A percentile compares a stretch with the other conserved stretches of the same genome.
These are phyloP conservation scores for Panicum hallii DNA, from an alignment of 202 grass and related monocot species.

Conservation along the genomic window DNA sequence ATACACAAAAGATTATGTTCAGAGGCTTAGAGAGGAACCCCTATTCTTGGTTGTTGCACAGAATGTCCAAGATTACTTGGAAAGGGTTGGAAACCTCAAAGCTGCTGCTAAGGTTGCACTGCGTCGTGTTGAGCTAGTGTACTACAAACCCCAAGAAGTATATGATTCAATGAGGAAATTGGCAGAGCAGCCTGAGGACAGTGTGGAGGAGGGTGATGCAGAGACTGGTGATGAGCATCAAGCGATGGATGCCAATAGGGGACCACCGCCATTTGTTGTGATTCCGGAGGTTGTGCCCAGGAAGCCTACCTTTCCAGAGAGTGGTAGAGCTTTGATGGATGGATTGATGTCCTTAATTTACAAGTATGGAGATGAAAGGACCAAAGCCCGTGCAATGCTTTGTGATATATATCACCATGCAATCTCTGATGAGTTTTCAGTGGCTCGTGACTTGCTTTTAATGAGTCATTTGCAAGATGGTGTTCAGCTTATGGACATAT, in stretches of 20 bases:
- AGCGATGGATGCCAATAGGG: slow-evolving; percentile 47
- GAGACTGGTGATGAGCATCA: slow-evolving; percentile 52
- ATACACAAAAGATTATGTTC: slow-evolving; percentile 81
- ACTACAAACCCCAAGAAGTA: slow-evolving; percentile 93
- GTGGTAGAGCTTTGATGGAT: slow-evolving; percentile 74
- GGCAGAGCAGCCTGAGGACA: slow-evolving; percentile 48
- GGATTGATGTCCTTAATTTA: slow-evolving; percentile 74
- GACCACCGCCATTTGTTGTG: slow-evolving; percentile 65
- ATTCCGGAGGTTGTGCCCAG: slow-evolving; percentile 84
- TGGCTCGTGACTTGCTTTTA: slow-evolving; percentile 73
- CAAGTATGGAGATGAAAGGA: slow-evolving; percentile 80
- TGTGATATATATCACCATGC: slow-evolving; percentile 92
- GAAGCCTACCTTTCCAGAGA: slow-evolving; percentile 79
- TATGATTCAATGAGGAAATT: slow-evolving; percentile 87
- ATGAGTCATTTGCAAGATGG: slow-evolving; percentile 89
- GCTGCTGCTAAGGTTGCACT: slow-evolving; percentile 79
- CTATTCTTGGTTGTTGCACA: slow-evolving; percentile 73
- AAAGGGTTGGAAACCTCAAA: slow-evolving; percentile 58
- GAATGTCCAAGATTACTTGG: slow-evolving; percentile 73
- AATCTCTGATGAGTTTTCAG: slow-evolving; percentile 70
- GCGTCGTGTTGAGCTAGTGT: slow-evolving; percentile 68
- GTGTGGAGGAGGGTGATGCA: slow-evolving; percentile 46
- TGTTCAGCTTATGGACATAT: slow-evolving; percentile 81
- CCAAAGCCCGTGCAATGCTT: slow-evolving; percentile 84
- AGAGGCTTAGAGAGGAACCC: slow-evolving; percentile 85